Conservation (phyloP, 2,329 filamentous ascomycete species). For the Talaromyces sp. region DNA sequence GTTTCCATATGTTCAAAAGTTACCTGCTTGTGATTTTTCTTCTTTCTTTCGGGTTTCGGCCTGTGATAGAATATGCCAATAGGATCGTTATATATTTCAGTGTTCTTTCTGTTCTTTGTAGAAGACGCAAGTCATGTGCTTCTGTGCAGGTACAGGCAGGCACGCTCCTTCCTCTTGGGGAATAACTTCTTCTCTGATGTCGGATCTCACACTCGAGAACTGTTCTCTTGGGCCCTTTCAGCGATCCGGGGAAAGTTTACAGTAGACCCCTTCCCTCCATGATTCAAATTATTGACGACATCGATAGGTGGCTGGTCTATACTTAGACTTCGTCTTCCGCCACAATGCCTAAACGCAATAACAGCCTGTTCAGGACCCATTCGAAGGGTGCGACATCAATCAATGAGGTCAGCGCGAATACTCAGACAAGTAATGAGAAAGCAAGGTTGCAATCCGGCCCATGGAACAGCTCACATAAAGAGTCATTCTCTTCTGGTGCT, state of each 20-base stretch:
- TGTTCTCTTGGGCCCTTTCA: background rate
- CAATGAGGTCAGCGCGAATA: conserved; percentile 21
- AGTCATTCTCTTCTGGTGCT: background rate
- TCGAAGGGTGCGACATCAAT: conserved; percentile 26
- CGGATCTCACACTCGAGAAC: too few relatives aligned
- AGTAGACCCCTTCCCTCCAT: background rate
- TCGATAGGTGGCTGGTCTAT: background rate
- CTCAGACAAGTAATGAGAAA: conserved; percentile 19
- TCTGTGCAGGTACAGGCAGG: background rate
- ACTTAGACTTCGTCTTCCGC: background rate
- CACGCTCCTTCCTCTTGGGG: background rate
- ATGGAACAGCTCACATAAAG: conserved; percentile 8
- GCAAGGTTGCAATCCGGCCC: conserved; percentile 24
- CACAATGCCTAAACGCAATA: conserved; percentile 20
- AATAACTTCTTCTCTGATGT: background rate
- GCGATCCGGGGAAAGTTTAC: background rate
- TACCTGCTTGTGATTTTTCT: background rate
- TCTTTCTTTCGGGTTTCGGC: background rate
- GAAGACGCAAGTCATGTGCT: background rate
- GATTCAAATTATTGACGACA: background rate
- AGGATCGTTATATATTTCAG: conserved; percentile 14
- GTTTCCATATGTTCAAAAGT: conserved; percentile 17
- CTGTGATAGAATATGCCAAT: conserved; percentile 9
- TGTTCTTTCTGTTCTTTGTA: background rate
- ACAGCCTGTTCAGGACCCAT: conserved; percentile 24